phyloP scores from a whole-genome alignment of 129 eudicot species.

The Saussurea involucrata region DNA sequence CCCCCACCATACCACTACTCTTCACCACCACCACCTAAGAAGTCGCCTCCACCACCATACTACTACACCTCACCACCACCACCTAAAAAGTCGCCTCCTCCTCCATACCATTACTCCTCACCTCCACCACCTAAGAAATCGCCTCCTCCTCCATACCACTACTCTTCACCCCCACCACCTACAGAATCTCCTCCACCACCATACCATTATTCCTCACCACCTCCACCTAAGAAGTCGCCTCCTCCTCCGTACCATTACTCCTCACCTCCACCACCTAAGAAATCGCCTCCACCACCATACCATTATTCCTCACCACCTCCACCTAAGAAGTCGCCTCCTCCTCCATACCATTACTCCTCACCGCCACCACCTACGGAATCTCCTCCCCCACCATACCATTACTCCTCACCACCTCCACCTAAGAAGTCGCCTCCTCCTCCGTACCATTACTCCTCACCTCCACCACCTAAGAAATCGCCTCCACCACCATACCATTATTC shows the following conservation, averaged over 20 bases:
- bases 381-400: neutral
- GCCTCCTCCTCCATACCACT: constrained; percentile 25
- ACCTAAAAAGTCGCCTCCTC: no score
- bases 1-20: no score
- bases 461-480: neutral
- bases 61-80: no score
- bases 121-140: no score
- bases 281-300: constrained; percentile 30
- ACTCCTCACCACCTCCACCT: constrained; percentile 8
- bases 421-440: neutral
- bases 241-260: constrained; percentile 9
- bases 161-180: neutral
- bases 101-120: no score
- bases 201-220: neutral
- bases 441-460: neutral
- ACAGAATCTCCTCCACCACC: constrained; percentile 29
- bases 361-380: neutral
- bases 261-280: constrained; percentile 21
- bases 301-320: neutral
- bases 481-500: constrained; percentile 8
- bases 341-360: neutral
- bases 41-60: no score
- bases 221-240: neutral
- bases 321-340: neutral
- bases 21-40: no score